phyloP scores from a whole-genome alignment of 2,329 filamentous ascomycete genomes.

The Colletotrichum kahawae region DNA sequence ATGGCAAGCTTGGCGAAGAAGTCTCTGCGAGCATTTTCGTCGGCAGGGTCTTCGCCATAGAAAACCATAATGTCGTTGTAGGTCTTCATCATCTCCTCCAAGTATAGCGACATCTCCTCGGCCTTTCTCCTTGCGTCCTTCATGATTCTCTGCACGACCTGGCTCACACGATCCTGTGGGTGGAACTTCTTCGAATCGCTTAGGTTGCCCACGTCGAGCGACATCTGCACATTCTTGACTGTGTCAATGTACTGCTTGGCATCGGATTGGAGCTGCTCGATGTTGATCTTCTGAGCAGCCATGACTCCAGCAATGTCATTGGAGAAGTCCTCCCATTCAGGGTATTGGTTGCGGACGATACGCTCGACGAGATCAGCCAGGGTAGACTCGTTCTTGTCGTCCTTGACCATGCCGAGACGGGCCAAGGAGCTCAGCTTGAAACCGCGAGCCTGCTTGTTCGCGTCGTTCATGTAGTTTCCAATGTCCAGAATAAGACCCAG shows the following conservation, averaged over 20 bases:
- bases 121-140: constrained; percentile 96
- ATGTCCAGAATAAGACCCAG: constrained; percentile 96
- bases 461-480: constrained; percentile 99
- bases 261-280: constrained; percentile 87
- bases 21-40: constrained; percentile 91
- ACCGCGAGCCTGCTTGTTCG: constrained; percentile 95
- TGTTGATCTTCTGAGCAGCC: constrained; percentile 85
- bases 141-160: constrained; percentile 91
- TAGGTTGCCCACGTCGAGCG: constrained; percentile 89
- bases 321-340: constrained; percentile 89
- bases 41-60: constrained; percentile 90
- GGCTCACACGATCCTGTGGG: constrained; percentile 91
- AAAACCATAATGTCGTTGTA: constrained; percentile 97
- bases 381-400: constrained; percentile 97
- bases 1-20: constrained; percentile 94
- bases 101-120: constrained; percentile 91
- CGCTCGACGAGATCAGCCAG: constrained; percentile 95
- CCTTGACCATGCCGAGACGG: constrained; percentile 95
- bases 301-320: constrained; percentile 85
- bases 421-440: constrained; percentile 98
- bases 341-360: constrained; percentile 94
- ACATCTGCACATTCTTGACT: constrained; percentile 90
- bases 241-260: constrained; percentile 94
- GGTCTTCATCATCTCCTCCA: constrained; percentile 89
- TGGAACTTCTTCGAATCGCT: constrained; percentile 98